A percentile compares a stretch with the other conserved stretches of the same genome.
phyloP scores from a whole-genome alignment of 139 green algal species.

The Coccomyxa sp. region DNA sequence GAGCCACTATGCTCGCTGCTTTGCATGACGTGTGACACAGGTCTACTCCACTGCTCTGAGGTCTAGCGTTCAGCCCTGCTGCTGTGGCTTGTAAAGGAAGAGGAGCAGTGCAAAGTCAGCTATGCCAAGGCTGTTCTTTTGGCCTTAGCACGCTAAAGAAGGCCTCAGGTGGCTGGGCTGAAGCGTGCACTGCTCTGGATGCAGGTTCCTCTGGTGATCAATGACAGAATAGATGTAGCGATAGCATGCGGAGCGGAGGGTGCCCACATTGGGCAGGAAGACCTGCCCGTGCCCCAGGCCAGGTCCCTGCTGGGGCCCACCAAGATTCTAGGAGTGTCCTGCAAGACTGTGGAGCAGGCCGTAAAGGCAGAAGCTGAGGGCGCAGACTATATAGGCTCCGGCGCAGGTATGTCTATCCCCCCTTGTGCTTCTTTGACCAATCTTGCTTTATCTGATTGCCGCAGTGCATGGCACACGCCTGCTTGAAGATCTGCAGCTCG shows the following conservation, averaged over 20 bases:
- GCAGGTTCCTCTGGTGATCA: conserved; percentile 75
- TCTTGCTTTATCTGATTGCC: too few species aligned
- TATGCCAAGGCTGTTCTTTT: too few species aligned
- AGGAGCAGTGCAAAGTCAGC: too few species aligned
- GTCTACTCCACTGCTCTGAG: background rate
- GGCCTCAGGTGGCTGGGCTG: too few species aligned
- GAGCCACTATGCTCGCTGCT: background rate
- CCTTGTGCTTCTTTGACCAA: too few species aligned
- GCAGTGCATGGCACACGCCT: too few species aligned
- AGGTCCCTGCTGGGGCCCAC: conserved; percentile 58
- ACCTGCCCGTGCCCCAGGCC: conserved; percentile 62
- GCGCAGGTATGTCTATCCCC: conserved; percentile 51
- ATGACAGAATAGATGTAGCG: conserved; percentile 91
- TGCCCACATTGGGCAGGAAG: conserved; percentile 84
- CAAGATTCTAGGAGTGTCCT: conserved; percentile 81
- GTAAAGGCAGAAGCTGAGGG: conserved; percentile 52
- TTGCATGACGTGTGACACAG: background rate
- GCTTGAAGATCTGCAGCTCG: too few species aligned
- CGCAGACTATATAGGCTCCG: conserved; percentile 87
- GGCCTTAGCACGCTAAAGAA: too few species aligned
- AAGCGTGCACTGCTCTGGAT: background rate
- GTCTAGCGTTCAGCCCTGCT: too few species aligned
- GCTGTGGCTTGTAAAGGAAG: too few species aligned
- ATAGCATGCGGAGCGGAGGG: conserved; percentile 79
- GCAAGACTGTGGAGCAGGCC: conserved; percentile 70